Percentiles rank a stretch among this genome's conserved stretches.
These are phyloP conservation scores for Acer negundo DNA, from an alignment of 345 rosid genomes.

Conservation along the genomic window DNA sequence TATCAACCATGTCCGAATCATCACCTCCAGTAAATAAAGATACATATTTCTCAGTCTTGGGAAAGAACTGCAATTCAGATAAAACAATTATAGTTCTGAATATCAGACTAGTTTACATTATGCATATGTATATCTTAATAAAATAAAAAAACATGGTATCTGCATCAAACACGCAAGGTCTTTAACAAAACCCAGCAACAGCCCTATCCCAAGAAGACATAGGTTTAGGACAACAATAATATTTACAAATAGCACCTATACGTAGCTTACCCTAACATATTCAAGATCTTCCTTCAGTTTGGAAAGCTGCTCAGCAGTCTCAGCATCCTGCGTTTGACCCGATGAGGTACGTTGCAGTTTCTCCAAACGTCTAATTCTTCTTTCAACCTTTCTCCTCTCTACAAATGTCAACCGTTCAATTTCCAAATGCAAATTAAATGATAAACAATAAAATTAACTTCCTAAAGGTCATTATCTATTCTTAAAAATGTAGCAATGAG, in stretches of 20 bases:
- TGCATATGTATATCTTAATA: background rate
- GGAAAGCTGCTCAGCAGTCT: constrained; percentile 70
- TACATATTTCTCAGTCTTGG: constrained; percentile 95
- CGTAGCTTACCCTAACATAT: constrained; percentile 80
- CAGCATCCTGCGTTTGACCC: constrained; percentile 66
- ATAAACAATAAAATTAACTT: background rate
- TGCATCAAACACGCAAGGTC: no score
- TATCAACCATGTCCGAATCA: constrained; percentile 59
- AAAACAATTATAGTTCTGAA: constrained; percentile 4
- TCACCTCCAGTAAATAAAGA: constrained; percentile 88
- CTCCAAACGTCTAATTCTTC: constrained; percentile 89
- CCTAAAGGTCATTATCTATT: no score
- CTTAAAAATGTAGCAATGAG: background rate
- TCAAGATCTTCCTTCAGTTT: constrained; percentile 97
- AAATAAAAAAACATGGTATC: background rate
- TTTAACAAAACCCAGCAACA: no score
- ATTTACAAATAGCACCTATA: background rate
- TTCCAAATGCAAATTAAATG: background rate
- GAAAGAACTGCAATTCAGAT: constrained; percentile 69
- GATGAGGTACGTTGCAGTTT: constrained; percentile 82
- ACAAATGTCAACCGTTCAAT: constrained; percentile 11
- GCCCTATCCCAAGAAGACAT: no score
- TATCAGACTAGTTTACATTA: background rate
- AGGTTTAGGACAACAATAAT: no score
- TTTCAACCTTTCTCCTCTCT: constrained; percentile 95